Base-by-base conservation (phyloP, 2,329 filamentous ascomycete species). In the Talaromyces atroroseus region DNA sequence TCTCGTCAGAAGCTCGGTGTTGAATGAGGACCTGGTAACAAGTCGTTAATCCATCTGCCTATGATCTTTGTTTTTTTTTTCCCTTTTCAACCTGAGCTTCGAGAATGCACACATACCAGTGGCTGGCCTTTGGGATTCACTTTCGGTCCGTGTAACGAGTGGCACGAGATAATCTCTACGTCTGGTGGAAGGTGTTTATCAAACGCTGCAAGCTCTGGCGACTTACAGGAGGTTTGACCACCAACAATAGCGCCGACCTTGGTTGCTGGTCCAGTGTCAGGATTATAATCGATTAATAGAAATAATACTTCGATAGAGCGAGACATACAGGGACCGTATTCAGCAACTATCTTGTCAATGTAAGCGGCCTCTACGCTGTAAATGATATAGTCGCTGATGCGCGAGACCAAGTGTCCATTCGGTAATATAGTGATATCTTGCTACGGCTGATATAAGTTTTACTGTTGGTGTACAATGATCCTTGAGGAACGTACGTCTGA, bases 191-290 rank as follows among this genome's bases (percentile, higher is more conserved):
- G 83, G 74, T 96, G 83, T 63, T 85, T 84, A 66, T 97, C 92
- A 65, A 99, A 96, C 2, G 94, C 92, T 36, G 85, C 85, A 66
- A 99, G 94, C 73, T 99, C 94, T 20, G 94, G 94, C 49, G 90
- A 91, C 76, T 99, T 99, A 81, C 94, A 99, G 0, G 94, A 97
- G 0, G 94, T 99, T 73, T 99, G 94, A 8, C 94, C 94, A 58
- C 94, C 95, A 21, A 99, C 94, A 60, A 99, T 95, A 62, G 94
- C 94, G 61, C 89, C 88, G 68, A 94, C 82, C 72, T 96, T 97
- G 57, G 94, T 99, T 63, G 94, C 92, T 96, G 68, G n/a, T 53
- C 26, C 44, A 52, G 51, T 54, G 64, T 71, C 61, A 70, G 67
- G 10, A 11, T 44, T 18, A 20, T 20, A 20, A 8, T 29, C n/a